phyloP scores from a whole-genome alignment of 2,329 filamentous ascomycete species.

The Stachybotrys chartarum region DNA sequence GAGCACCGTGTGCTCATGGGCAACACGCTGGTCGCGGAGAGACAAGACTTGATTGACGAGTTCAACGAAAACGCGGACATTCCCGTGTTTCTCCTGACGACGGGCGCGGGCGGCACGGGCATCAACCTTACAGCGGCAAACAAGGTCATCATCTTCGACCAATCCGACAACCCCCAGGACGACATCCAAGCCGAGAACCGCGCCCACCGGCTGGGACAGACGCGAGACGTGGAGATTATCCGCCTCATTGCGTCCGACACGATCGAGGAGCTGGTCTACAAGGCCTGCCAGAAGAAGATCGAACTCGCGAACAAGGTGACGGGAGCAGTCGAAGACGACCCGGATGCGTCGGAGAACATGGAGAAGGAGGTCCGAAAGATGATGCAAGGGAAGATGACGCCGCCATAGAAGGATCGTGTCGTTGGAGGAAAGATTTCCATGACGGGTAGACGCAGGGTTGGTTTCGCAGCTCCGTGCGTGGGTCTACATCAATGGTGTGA shows the following conservation, averaged over 20 bases:
- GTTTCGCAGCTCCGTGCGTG: no score
- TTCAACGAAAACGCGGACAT: slow-evolving; percentile 73
- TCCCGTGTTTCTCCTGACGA: slow-evolving; percentile 86
- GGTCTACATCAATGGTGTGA: no score
- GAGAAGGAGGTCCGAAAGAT: slow-evolving; percentile 38
- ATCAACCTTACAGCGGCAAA: slow-evolving; percentile 95
- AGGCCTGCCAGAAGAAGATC: slow-evolving; percentile 86
- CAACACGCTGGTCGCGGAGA: slow-evolving; percentile 69
- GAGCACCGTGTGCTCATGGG: slow-evolving; percentile 83
- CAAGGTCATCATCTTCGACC: slow-evolving; percentile 96
- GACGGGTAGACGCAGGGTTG: background rate
- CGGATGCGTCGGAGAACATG: slow-evolving; percentile 25
- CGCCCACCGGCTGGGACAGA: slow-evolving; percentile 91
- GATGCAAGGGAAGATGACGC: slow-evolving; percentile 31
- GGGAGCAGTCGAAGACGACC: slow-evolving; percentile 26
- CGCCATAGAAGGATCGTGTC: slow-evolving; percentile 21
- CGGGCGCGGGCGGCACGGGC: slow-evolving; percentile 90
- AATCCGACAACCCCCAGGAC: slow-evolving; percentile 95
- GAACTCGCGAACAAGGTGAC: slow-evolving; percentile 66
- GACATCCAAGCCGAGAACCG: slow-evolving; percentile 98
- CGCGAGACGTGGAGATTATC: slow-evolving; percentile 81
- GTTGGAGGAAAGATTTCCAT: background rate
- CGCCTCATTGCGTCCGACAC: slow-evolving; percentile 73
- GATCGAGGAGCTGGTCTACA: slow-evolving; percentile 89
- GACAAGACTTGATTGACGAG: slow-evolving; percentile 81